Base-by-base conservation (phyloP, 768 basidiomycete species). In the Lactarius hengduanensis region DNA sequence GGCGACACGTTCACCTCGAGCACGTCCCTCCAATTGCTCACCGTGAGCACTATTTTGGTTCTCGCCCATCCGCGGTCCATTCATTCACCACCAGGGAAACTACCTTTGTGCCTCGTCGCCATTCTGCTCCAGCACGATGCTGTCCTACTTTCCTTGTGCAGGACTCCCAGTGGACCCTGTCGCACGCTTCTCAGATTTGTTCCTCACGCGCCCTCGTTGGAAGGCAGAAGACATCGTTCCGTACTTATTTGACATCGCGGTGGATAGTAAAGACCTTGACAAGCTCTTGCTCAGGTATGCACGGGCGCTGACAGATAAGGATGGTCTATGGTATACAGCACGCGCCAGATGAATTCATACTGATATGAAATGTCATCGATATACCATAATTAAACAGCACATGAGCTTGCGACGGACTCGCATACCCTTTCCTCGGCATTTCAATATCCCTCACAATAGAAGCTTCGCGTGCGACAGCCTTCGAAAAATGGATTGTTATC, bases 361-460 rank as follows among this genome's bases (percentile, higher is more conserved):
- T 13, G 40, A 61, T 36, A 30, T 20, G 4, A 2, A 63, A 13
- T 16, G 4, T 60, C 20, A 15, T n/a, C 41, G 53, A 28, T n/a
- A 45, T 13, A 50, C 2, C 18, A 50, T 26, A 50, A n/a, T n/a
- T n/a, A n/a, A n/a, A 50, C 13, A 50, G 1, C 22, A 22, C 47
- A 22, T 50, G n/a, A 22, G 5, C 22, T 50, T 47, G n/a, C n/a
- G 0, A 98, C 71, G 97, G 96, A 2, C 82, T 98, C 16, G 94
- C 96, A 1, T 97, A 96, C 75, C 95, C 95, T 0, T 98, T 98
- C 75, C 80, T 98, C 63, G 84, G 86, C 32, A 82, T 98, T 61
- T 86, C 96, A 3, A 81, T 98, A 11, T 98, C 96, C 75, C 80
- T 98, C 57, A 88, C 87, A 11, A 70, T 94, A 4, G 92, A 96